Conservation (phyloP, 352 stramenopile species). For the Phytopythium cucurbitacearum region DNA sequence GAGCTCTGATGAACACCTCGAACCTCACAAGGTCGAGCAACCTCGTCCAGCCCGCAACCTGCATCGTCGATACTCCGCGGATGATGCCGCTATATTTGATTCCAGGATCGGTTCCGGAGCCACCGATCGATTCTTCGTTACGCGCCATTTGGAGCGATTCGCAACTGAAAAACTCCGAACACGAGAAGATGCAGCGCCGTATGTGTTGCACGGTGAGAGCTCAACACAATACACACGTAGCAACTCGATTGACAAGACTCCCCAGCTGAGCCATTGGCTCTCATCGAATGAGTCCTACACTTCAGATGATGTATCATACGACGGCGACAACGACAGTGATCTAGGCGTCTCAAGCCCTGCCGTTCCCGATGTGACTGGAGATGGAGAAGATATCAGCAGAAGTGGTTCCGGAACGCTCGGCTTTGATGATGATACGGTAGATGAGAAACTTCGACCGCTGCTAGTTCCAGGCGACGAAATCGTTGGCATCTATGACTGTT, state of each 20-base stretch:
- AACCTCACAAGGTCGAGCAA: neutral
- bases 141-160: too few relatives aligned
- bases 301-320: slow-evolving; percentile 1
- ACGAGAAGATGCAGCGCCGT: too few relatives aligned
- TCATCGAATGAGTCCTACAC: slow-evolving; percentile 4
- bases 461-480: slow-evolving; percentile 67
- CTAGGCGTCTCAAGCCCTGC: neutral
- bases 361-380: neutral
- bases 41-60: neutral
- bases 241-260: neutral
- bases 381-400: slow-evolving; percentile 8
- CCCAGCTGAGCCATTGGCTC: neutral
- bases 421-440: slow-evolving; percentile 32
- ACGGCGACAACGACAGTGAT: neutral
- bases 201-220: too few relatives aligned
- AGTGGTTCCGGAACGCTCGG: slow-evolving; percentile 11
- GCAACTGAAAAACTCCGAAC: too few relatives aligned
- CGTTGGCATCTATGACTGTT: slow-evolving; percentile 58
- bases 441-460: slow-evolving; percentile 65
- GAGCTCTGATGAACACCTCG: too few relatives aligned
- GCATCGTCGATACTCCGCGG: slow-evolving; percentile 21
- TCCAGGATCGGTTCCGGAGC: too few relatives aligned
- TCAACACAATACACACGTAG: neutral
- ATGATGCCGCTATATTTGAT: slow-evolving; percentile 8
- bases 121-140: too few relatives aligned